Conservation (phyloP, 2,329 filamentous ascomycete genomes). For the Ophiosphaerella herpotricha region DNA sequence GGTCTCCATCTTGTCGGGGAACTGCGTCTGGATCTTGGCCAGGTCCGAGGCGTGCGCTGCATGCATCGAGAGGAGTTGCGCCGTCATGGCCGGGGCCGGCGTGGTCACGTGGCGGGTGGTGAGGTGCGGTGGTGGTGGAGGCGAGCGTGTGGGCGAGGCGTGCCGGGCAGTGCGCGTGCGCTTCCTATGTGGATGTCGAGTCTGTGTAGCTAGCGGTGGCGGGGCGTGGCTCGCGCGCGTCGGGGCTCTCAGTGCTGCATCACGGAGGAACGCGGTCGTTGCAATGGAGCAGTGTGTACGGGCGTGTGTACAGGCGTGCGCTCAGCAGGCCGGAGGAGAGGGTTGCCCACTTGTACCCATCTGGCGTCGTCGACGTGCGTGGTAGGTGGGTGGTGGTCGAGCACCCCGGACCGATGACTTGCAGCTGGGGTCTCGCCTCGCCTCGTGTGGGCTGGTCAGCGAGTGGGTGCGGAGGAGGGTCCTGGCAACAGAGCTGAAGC, state of each 20-base stretch:
- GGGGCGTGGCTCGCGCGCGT: slow-evolving; percentile 20
- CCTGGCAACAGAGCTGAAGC: slow-evolving; percentile 6
- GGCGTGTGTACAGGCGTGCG: no score
- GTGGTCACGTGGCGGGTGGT: slow-evolving; percentile 6
- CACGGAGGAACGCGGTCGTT: slow-evolving; percentile 1
- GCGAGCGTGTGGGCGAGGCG: no score
- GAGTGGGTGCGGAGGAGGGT: slow-evolving; percentile 4
- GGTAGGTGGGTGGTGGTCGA: no score
- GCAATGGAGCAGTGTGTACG: no score
- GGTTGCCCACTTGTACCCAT: no score
- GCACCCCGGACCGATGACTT: no score
- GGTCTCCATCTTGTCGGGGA: slow-evolving; percentile 43
- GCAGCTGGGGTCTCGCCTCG: no score
- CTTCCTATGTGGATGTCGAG: slow-evolving; percentile 4
- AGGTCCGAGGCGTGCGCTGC: slow-evolving; percentile 43
- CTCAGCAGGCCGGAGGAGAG: no score
- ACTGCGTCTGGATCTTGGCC: slow-evolving; percentile 39
- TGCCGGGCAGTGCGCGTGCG: slow-evolving; percentile 15
- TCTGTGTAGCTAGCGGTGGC: slow-evolving; percentile 25
- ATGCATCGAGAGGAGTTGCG: slow-evolving; percentile 47
- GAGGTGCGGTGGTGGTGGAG: background rate
- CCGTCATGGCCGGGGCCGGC: slow-evolving; percentile 36
- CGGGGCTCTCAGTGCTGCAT: slow-evolving; percentile 10
- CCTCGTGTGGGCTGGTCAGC: background rate
- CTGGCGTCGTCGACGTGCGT: no score